A percentile compares a stretch with the other conserved stretches of the same genome.
phyloP scores from a whole-genome alignment of 2,329 filamentous ascomycete genomes.

The Verticillium nubilum region DNA sequence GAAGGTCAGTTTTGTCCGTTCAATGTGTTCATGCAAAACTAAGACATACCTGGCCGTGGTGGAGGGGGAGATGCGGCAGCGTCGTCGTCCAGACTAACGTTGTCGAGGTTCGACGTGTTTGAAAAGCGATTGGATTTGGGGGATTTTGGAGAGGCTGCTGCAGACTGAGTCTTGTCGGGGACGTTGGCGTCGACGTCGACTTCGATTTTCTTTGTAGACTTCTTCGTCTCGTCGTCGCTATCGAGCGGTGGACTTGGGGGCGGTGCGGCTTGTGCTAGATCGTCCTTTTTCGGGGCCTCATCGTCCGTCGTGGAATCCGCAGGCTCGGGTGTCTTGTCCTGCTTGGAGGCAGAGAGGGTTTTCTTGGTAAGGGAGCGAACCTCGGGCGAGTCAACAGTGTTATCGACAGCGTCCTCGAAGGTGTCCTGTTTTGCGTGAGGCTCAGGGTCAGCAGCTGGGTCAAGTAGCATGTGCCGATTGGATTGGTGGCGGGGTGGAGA shows the following conservation, averaged over 20 bases:
- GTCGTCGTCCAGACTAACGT: conserved; percentile 64
- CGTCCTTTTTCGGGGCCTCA: conserved; percentile 7
- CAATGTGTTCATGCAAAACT: conserved; percentile 9
- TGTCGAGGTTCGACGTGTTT: conserved; percentile 43
- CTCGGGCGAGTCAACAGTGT: conserved; percentile 49
- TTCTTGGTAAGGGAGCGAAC: conserved; percentile 59
- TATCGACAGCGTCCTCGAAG: conserved; percentile 68
- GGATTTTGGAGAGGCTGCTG: conserved; percentile 13
- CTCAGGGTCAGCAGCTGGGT: conserved; percentile 1
- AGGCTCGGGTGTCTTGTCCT: conserved; percentile 11
- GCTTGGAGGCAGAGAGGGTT: conserved; percentile 30
- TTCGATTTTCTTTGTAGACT: conserved; percentile 12
- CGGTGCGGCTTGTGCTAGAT: conserved; percentile 1
- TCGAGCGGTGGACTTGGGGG: conserved; percentile 5
- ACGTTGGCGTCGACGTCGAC: conserved; percentile 20
- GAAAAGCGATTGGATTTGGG: conserved; percentile 39
- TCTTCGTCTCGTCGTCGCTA: conserved; percentile 3
- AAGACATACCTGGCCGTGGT: conserved; percentile 24
- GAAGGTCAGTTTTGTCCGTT: conserved; percentile 6
- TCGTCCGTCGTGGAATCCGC: conserved; percentile 10
- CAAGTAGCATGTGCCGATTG: not conserved
- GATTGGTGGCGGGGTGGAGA: not conserved
- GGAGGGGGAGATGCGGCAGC: conserved; percentile 20
- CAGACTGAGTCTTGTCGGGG: conserved; percentile 9
- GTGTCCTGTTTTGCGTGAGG: conserved; percentile 48